Evolutionary conservation across 2,329 filamentous ascomycete genomes (phyloP), one percentile per base, ranked within the genome.

Genomic region (Aureobasidium leucospermi): DNA sequence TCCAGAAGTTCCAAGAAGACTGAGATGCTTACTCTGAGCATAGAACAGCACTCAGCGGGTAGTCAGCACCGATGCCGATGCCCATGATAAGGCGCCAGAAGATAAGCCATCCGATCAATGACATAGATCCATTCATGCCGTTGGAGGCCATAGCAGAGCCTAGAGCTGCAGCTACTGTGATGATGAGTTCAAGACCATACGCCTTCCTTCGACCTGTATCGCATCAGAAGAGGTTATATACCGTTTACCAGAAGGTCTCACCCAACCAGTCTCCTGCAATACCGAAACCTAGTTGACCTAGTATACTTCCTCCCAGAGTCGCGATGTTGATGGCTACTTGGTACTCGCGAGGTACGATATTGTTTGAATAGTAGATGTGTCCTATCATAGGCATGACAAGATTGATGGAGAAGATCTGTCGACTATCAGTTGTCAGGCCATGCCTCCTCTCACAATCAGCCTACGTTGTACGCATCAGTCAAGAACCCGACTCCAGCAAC

Each of bases 101-200:
- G 32, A 74, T 69, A 13, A 76, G 65, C 73, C 73, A 75, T 16
- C 69, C 71, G 6, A 66, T 66, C 23, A 75, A 36, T 11, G 49
- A 53, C 49, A 53, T 53, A 13, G 49, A 53, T 8, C 49, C 49
- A 13, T 39, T 16, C 28, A 41, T 31, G 16, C 49, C 49, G 10
- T 29, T 53, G 4, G 85, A 83, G 45, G 85, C 78, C 31, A 91
- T 78, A 29, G 87, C 77, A 73, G 90, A 87, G 45, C 85, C 87
- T 55, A 91, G 77, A 16, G 88, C 90, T 11, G 86, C 85, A 65
- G 89, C 85, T n/a, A 76, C 74, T 28, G 75, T 69, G 32, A 76
- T 74, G 6, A 75, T 68, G 2, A 75, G 62, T 51, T 75, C 74
- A 15, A 74, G 64, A 3, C 74, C 73, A 53, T 76, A 76, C 64